phyloP scores from a whole-genome alignment of 306 rosid species.

The Parietaria judaica region DNA sequence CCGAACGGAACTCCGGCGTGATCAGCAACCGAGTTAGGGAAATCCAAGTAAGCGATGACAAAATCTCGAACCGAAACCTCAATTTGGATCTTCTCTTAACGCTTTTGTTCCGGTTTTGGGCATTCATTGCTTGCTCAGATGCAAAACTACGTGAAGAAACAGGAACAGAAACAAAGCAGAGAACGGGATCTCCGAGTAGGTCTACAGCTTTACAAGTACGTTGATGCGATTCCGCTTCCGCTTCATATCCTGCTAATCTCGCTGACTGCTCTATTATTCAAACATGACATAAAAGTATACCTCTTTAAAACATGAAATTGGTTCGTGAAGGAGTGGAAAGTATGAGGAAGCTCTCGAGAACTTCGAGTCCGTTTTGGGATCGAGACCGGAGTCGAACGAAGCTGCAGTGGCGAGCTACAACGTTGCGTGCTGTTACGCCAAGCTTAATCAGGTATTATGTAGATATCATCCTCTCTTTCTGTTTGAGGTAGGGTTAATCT shows the following conservation, averaged over 20 bases:
- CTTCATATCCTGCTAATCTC: not conserved
- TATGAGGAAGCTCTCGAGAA: conserved; percentile 86
- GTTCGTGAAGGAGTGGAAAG: conserved; percentile 46
- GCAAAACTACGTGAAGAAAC: conserved; percentile 71
- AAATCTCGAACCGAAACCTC: not conserved
- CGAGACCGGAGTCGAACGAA: conserved; percentile 63
- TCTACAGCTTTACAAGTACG: conserved; percentile 73
- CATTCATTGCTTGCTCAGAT: conserved; percentile 38
- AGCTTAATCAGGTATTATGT: conserved; percentile 73
- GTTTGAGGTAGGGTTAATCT: not conserved
- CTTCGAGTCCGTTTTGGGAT: conserved; percentile 84
- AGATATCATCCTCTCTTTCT: not conserved
- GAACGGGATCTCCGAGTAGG: conserved; percentile 75
- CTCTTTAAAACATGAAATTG: too few species aligned
- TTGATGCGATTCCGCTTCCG: not conserved
- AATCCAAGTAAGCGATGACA: conserved; percentile 64
- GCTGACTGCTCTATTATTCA: not conserved
- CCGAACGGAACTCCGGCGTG: conserved; percentile 89
- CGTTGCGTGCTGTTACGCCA: conserved; percentile 92
- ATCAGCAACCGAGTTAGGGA: conserved; percentile 84
- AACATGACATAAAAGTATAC: too few species aligned
- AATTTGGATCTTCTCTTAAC: not conserved
- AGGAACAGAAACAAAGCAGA: conserved; percentile 60
- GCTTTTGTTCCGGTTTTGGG: not conserved
- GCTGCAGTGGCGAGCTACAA: conserved; percentile 87